Base-by-base conservation (phyloP, 176 grass and related monocot genomes). In the maize (Zea mays) region DNA sequence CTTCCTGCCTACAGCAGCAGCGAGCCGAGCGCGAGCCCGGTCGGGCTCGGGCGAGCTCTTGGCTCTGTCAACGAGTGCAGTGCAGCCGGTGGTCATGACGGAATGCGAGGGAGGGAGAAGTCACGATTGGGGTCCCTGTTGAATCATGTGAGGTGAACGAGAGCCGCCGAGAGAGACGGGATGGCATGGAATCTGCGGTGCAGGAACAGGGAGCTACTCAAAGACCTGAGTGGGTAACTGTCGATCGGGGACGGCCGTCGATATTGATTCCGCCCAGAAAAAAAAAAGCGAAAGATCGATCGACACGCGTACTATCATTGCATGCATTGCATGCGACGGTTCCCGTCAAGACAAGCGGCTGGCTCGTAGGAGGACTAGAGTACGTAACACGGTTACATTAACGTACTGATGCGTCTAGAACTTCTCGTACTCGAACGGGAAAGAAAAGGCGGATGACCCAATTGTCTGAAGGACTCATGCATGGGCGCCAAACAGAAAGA, bases 81-180 rank as follows among this genome's bases (percentile, higher is more conserved):
- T 5, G 48, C 48, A 51, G 11, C 47, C 27, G 27, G 7, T 3
- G 37, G 62, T 14, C 27, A 27, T 27, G 27, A 27, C 27, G 27
- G 27, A 27, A 27, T 27, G 27, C 27, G 27, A 27, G 27, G 27
- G 27, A 27, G 27, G 27, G 0, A 27, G 27, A 50, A 43, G 52
- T 80, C 77, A 11, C 70, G 11, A 39, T 52, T 69, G 36, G 4
- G 42, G 43, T n/a, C 19, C 58, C 85, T 87, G 74, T 66, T 78
- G 49, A 40, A 3, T 50, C 85, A 87, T 77, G 85, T 87, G 85
- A 55, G 79, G 48, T 6, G 73, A 48, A 4, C 27, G 1, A 39
- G 49, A 11, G 10, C 39, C 34, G 33, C 21, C 52, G 20, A 8
- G n/a, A 59, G 76, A 2, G 5, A 35, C 6, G 64, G 27, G 1